phyloP scores from a whole-genome alignment of 1,139 yeast genomes.

The Yamadazyma oceani region DNA sequence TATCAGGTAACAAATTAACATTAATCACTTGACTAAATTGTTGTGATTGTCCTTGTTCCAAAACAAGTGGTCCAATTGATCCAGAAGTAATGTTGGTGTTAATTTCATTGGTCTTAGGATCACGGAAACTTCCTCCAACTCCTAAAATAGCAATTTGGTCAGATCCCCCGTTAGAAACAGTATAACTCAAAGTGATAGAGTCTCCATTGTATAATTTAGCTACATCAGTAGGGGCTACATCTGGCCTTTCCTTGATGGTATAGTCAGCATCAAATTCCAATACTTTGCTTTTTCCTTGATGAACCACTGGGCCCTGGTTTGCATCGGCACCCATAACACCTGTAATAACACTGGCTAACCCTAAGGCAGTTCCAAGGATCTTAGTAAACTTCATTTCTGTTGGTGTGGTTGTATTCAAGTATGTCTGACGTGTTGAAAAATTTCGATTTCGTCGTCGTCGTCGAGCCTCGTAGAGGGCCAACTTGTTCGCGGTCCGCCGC shows the following conservation, averaged over 20 bases:
- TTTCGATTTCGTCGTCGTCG: too few species aligned
- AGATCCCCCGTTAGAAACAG: constrained; percentile 58
- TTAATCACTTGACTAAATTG: constrained; percentile 54
- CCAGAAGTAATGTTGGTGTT: constrained; percentile 65
- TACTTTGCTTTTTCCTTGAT: constrained; percentile 19
- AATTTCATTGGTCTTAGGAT: constrained; percentile 52
- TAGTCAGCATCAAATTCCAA: constrained; percentile 44
- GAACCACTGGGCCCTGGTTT: constrained; percentile 13
- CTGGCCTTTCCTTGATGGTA: constrained; percentile 42
- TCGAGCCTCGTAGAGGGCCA: too few species aligned
- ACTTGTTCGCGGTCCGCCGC: too few species aligned
- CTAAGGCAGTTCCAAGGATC: constrained; percentile 17
- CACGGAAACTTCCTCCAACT: constrained; percentile 68
- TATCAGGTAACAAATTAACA: constrained; percentile 56
- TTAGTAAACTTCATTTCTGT: constrained; percentile 20
- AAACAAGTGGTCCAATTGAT: constrained; percentile 60
- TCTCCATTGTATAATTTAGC: constrained; percentile 54
- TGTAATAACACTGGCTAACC: constrained; percentile 17
- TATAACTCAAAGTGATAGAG: constrained; percentile 53
- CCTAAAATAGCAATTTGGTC: constrained; percentile 58
- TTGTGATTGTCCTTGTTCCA: constrained; percentile 50
- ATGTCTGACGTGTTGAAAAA: background rate
- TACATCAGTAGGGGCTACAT: constrained; percentile 32
- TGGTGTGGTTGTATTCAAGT: background rate
- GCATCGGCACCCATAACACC: constrained; percentile 11